Conservation (phyloP, 768 basidiomycete genomes). For the Boletus rubroflammeus region DNA sequence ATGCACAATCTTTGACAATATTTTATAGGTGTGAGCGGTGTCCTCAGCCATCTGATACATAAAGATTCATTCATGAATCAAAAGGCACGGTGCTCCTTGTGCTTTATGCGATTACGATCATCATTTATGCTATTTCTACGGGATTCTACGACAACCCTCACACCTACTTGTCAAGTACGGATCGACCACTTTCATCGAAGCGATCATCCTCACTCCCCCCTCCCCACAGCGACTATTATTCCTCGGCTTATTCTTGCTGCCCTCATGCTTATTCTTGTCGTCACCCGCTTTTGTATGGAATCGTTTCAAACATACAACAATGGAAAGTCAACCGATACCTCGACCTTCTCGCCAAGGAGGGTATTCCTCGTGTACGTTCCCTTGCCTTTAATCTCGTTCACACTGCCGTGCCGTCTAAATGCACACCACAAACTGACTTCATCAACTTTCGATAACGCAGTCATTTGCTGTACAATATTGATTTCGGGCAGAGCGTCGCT, state of each 20-base stretch:
- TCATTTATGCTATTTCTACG: background rate
- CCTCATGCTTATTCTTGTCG: constrained; percentile 8
- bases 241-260: constrained; percentile 12
- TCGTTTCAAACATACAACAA: constrained; percentile 7
- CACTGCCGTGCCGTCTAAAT: background rate
- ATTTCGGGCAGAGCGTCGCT: background rate
- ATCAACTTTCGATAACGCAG: background rate
- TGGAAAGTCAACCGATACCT: constrained; percentile 16
- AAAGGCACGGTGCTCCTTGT: constrained; percentile 16
- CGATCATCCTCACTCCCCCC: background rate
- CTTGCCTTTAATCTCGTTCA: background rate
- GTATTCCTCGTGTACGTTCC: constrained; percentile 14
- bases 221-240: constrained; percentile 6
- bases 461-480: constrained; percentile 10
- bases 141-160: constrained; percentile 4
- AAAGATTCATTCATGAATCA: background rate
- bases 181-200: background rate
- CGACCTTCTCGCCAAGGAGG: constrained; percentile 12
- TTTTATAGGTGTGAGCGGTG: constrained; percentile 15
- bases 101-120: constrained; percentile 8
- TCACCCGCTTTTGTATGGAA: constrained; percentile 5
- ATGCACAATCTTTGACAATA: background rate
- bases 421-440: background rate
- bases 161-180: constrained; percentile 10
- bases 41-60: background rate